Evolutionary conservation across 768 basidiomycete species (phyloP).

Genomic region (Gelatoporia subvermispora): DNA sequence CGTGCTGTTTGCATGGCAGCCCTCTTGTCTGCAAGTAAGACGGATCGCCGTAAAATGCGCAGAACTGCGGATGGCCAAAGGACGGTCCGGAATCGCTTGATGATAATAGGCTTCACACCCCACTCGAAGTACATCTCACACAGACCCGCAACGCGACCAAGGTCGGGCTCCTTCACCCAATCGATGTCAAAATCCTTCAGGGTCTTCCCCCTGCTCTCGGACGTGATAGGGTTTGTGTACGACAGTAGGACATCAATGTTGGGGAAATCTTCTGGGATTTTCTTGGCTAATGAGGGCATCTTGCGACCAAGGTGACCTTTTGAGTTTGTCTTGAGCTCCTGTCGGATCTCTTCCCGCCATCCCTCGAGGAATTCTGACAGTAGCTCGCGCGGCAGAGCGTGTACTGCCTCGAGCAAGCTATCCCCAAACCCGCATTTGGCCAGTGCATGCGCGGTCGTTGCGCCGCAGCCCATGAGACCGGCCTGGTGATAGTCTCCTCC

Average conservation of each 20-base stretch:
- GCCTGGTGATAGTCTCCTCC: slow-evolving; percentile 87
- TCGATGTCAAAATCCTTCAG: slow-evolving; percentile 30
- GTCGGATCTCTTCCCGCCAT: slow-evolving; percentile 60
- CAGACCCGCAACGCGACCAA: slow-evolving; percentile 65
- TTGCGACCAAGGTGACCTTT: slow-evolving; percentile 61
- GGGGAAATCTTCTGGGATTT: slow-evolving; percentile 66
- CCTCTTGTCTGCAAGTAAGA: slow-evolving; percentile 42
- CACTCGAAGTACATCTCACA: slow-evolving; percentile 92
- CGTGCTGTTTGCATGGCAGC: neutral
- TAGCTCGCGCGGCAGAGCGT: slow-evolving; percentile 34
- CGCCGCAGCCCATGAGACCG: slow-evolving; percentile 64
- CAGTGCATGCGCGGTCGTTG: slow-evolving; percentile 68
- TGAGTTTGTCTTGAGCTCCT: slow-evolving; percentile 68
- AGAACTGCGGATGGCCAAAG: slow-evolving; percentile 76
- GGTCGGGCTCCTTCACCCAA: slow-evolving; percentile 58
- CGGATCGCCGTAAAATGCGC: slow-evolving; percentile 63
- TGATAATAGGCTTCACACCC: slow-evolving; percentile 79
- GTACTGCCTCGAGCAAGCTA: slow-evolving; percentile 55
- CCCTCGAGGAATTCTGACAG: slow-evolving; percentile 50
- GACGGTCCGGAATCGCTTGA: slow-evolving; percentile 78
- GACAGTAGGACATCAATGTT: slow-evolving; percentile 67
- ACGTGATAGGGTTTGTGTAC: slow-evolving; percentile 76
- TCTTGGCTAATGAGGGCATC: slow-evolving; percentile 55
- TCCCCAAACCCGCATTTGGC: slow-evolving; percentile 82
- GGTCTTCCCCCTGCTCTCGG: slow-evolving; percentile 39